Conservation (phyloP, 2,329 filamentous ascomycete species). For the Exserohilum turcica region DNA sequence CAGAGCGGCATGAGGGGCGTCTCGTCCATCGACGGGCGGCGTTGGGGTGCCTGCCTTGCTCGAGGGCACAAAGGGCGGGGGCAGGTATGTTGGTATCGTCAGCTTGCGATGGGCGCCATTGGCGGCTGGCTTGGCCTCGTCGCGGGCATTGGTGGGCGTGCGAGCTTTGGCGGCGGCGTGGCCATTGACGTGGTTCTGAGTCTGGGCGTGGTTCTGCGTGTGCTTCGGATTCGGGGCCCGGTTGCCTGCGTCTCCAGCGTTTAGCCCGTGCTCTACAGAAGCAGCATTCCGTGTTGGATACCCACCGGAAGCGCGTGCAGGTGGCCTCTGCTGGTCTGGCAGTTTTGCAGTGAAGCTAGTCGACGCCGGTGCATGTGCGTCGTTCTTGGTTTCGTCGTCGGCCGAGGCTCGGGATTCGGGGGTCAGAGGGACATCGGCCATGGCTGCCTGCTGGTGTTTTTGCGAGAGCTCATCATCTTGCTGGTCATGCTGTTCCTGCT, state of each 20-base stretch:
- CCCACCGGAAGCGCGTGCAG: constrained; percentile 28
- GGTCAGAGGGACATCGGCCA: constrained; percentile 29
- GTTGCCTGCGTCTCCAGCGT: constrained; percentile 1
- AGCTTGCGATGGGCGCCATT: constrained; percentile 33
- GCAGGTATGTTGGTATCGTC: constrained; percentile 36
- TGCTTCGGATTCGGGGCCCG: no score
- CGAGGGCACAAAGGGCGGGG: constrained; percentile 45
- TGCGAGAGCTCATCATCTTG: constrained; percentile 15
- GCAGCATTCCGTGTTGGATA: constrained; percentile 4
- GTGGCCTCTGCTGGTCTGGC: constrained; percentile 22
- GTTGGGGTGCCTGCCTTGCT: constrained; percentile 31
- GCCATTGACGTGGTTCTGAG: constrained; percentile 3
- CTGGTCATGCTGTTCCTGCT: constrained; percentile 14
- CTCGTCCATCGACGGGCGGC: constrained; percentile 26
- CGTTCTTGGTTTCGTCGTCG: constrained; percentile 14
- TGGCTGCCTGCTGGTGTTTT: constrained; percentile 17
- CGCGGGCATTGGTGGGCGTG: constrained; percentile 14
- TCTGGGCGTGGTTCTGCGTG: neutral
- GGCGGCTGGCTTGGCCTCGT: constrained; percentile 19
- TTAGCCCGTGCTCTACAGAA: constrained; percentile 1
- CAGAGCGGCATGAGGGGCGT: constrained; percentile 14
- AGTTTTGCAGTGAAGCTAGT: constrained; percentile 25
- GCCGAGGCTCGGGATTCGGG: constrained; percentile 36
- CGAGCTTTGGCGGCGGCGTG: constrained; percentile 9
- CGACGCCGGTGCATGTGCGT: constrained; percentile 12